Base-by-base conservation (phyloP, 2,329 filamentous ascomycete species). In the Sodiomyces alkalinus region DNA sequence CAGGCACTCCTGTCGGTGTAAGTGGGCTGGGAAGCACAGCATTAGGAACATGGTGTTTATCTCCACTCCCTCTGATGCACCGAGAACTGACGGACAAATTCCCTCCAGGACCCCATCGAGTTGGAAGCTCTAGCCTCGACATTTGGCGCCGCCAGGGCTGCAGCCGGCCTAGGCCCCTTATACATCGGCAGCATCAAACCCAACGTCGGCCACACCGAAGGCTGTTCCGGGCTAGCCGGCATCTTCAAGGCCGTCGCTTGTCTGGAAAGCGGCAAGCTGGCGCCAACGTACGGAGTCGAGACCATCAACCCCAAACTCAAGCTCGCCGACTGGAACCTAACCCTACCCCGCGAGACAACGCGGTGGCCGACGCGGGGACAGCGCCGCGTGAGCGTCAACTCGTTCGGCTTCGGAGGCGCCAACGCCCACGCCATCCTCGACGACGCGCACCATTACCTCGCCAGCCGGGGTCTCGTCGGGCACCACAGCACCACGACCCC, bases 141-240 rank as follows among this genome's bases (percentile, higher is more conserved):
- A 32, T 15, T 27, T 10, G 26, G 26, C 8, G 11, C 13, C n/a
- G n/a, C n/a, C n/a, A n/a, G n/a, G n/a, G 50, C 52, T 6, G 19
- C n/a, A n/a, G n/a, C n/a, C n/a, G n/a, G n/a, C n/a, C n/a, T n/a
- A 17, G n/a, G 17, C 8, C 18, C 26, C 12, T 14, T 33, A 10
- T 26, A 22, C 8, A 15, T 21, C 3, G 28, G 28, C 20, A 27
- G 19, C 6, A 22, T 33, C 8, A 34, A 34, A 17, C n/a, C 33
- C 2, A 34, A 32, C 10, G 28, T 34, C 2, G 33, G 33, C 13
- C 33, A 34, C 1, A 22, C 27, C 5, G 30, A 34, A 22, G 14
- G 29, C 1, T 26, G 26, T 1, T 30, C 33, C 0, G 30, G 33
- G 9, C 26, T 34, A 3, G 30, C 30, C 0, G 33, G 33, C 5